Base-by-base conservation (phyloP, 78 protist species). In the slime mould (Dictyostelium discoideum) region DNA sequence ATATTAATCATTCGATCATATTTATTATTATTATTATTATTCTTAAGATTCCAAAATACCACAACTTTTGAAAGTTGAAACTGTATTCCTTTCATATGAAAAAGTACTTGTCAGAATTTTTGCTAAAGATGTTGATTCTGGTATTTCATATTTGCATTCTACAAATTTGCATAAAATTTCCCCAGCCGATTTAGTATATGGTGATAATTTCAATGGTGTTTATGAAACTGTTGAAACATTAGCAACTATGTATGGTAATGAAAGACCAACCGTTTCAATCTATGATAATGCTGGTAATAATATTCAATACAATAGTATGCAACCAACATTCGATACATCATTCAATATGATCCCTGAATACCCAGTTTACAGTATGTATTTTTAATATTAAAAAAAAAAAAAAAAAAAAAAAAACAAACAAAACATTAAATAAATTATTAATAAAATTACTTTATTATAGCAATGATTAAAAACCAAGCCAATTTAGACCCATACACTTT, bases 111-210 rank as follows among this genome's bases (percentile, higher is more conserved):
- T 44, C 16, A 42, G 84, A 42, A n/a, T 79, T 11, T n/a, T 9
- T 44, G 84, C 84, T 1, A 79, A 42, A n/a, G 84, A 79, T 79
- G 63, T n/a, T 79, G 26, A n/a, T 2, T 79, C 84, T 44, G 84
- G 84, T 79, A 20, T 79, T 44, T 11, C 26, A 5, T 11, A 7
- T 22, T 18, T 44, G 26, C n/a, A 79, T 20, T 7, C 50, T n/a
- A 79, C 54, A 42, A 46, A 46, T 44, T 6, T 37, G 1, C 2
- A 11, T 32, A 32, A 37, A 13, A 37, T 74, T 13, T 26, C 24
- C 9, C 10, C 81, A 13, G 54, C 60, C 3, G 63, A 79, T 79
- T 44, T 79, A 24, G 84, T 79, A 20, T 44, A 46, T 22, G 84
- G 84, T 79, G 32, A 18, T 22, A 42, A 42, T 14, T n/a, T 22